Evolutionary conservation across 208 protist genomes (phyloP).

Genomic region (Trypanosoma melophagium): DNA sequence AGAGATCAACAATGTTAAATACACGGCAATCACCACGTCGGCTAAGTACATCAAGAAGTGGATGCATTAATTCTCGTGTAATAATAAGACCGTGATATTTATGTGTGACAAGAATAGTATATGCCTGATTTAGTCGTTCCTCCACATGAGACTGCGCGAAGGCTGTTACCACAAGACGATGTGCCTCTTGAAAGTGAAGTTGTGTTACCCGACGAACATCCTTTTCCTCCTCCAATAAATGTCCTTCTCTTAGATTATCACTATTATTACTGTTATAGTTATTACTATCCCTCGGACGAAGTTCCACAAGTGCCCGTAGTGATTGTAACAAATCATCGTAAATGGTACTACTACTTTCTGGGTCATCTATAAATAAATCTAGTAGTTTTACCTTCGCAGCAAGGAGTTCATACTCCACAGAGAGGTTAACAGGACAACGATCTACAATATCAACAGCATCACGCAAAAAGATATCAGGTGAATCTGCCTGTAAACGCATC

Average conservation of each 20-base stretch:
- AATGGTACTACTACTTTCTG: conserved; percentile 46
- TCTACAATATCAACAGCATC: conserved; percentile 67
- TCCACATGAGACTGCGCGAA: conserved; percentile 47
- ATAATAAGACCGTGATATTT: conserved; percentile 87
- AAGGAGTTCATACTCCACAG: conserved; percentile 74
- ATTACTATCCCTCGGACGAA: conserved; percentile 49
- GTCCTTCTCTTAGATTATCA: background rate
- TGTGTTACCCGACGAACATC: conserved; percentile 13
- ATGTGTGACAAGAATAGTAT: conserved; percentile 79
- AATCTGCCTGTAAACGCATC: conserved; percentile 52
- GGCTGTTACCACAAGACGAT: conserved; percentile 37
- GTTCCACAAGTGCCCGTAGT: conserved; percentile 73
- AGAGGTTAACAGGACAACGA: conserved; percentile 52
- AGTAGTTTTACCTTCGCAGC: conserved; percentile 68
- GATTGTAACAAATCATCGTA: conserved; percentile 78
- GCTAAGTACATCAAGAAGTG: conserved; percentile 61
- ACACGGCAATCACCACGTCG: conserved; percentile 75
- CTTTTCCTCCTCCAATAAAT: background rate
- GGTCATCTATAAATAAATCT: conserved; percentile 56
- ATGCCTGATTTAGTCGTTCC: conserved; percentile 73
- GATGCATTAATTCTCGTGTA: conserved; percentile 59
- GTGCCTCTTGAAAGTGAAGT: conserved; percentile 28
- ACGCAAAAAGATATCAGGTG: conserved; percentile 69
- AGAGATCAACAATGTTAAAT: conserved; percentile 87
- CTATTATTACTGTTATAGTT: conserved; percentile 2